These are phyloP conservation scores for Cadophora malorum DNA, from an alignment of 2,329 filamentous ascomycete genomes.

Conservation along the genomic window DNA sequence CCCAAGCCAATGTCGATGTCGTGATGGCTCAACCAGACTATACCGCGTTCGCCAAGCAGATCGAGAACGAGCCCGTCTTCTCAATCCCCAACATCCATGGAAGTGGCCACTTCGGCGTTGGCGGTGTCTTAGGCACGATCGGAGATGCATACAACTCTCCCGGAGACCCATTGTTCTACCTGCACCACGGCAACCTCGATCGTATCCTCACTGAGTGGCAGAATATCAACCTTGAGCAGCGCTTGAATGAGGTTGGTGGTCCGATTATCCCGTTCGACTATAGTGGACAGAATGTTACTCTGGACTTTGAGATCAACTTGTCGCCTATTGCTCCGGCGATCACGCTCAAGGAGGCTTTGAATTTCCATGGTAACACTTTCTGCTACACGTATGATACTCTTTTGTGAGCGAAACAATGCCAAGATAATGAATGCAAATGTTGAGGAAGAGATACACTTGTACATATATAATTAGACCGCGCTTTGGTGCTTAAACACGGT, in stretches of 20 bases:
- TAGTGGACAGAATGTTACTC: conserved; percentile 19
- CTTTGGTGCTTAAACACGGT: background rate
- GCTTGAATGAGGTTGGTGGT: conserved; percentile 16
- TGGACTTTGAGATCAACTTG: conserved; percentile 21
- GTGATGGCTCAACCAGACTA: conserved; percentile 18
- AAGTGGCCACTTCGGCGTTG: conserved; percentile 21
- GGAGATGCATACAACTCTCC: conserved; percentile 22
- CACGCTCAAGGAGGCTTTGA: conserved; percentile 17
- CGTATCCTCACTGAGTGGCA: conserved; percentile 22
- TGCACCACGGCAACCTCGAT: conserved; percentile 24
- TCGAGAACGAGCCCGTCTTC: conserved; percentile 20
- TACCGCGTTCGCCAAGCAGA: conserved; percentile 16
- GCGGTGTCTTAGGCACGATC: conserved; percentile 17
- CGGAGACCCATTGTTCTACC: conserved; percentile 24
- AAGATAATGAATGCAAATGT: background rate
- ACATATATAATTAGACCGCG: background rate
- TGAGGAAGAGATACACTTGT: background rate
- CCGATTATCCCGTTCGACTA: conserved; percentile 22
- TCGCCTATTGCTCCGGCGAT: conserved; percentile 12
- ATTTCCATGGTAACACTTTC: conserved; percentile 11
- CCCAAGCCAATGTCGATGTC: conserved; percentile 10
- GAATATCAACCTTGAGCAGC: conserved; percentile 10
- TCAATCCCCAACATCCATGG: conserved; percentile 20
- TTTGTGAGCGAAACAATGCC: background rate
- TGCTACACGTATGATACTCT: conserved; percentile 20